Conservation (phyloP, 176 grass and related monocot species). For the Rhipidocladum racemiflorum region DNA sequence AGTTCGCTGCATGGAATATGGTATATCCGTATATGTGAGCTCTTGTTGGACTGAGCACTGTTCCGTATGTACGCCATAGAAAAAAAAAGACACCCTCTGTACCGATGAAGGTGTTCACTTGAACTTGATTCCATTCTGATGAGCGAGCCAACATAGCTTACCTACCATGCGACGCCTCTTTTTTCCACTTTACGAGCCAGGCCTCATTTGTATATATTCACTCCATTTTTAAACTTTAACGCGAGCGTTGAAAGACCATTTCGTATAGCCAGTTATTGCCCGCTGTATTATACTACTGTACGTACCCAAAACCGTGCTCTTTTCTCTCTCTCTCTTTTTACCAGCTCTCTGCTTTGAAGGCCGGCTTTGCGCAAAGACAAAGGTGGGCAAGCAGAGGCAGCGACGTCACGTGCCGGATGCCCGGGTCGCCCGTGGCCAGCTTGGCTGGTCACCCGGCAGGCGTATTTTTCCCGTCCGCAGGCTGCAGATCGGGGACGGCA, state of each 20-base stretch:
- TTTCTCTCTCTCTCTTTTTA: no score
- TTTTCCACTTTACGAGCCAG: not conserved
- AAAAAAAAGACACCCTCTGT: no score
- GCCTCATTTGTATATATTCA: conserved; percentile 10
- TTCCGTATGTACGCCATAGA: not conserved
- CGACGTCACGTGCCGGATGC: conserved; percentile 15
- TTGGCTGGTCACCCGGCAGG: not conserved
- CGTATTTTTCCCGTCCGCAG: not conserved
- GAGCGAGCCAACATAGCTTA: not conserved
- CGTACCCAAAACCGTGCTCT: not conserved
- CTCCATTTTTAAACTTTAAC: conserved; percentile 4
- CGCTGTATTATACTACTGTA: not conserved
- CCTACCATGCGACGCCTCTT: not conserved
- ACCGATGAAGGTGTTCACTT: not conserved
- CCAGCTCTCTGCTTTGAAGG: not conserved
- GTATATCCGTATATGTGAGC: not conserved
- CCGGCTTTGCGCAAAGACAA: conserved; percentile 39
- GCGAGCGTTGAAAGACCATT: not conserved
- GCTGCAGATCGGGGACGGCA: not conserved
- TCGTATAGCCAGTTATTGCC: not conserved
- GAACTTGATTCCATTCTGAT: not conserved
- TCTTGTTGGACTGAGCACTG: not conserved
- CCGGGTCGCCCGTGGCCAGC: not conserved
- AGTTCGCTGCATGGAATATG: not conserved
- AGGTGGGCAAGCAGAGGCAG: not conserved